Conservation (phyloP, 352 stramenopile genomes). For the Phytopythium ostracodes region DNA sequence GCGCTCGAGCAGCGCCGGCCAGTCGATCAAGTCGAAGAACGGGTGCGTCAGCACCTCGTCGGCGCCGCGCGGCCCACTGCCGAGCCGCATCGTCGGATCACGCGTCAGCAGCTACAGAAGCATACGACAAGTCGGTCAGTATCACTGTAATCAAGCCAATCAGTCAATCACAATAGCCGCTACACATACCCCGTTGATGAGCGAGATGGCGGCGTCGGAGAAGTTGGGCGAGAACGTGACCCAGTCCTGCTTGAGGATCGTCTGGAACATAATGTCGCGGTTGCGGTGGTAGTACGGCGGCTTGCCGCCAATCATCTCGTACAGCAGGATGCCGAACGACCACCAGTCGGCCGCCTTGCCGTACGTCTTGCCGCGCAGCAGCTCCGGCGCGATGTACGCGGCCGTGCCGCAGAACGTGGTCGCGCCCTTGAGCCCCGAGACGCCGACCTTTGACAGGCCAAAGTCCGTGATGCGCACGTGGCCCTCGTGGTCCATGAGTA, state of each 20-base stretch:
- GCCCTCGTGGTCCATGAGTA: conserved; percentile 92
- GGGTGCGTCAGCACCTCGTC: conserved; percentile 90
- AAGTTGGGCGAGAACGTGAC: conserved; percentile 96
- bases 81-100: conserved; percentile 94
- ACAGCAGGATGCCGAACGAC: conserved; percentile 94
- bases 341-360: conserved; percentile 93
- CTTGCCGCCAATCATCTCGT: conserved; percentile 94
- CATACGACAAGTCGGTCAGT: conserved; percentile 11
- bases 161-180: conserved; percentile 3
- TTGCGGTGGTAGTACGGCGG: conserved; percentile 90
- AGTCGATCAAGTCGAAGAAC: conserved; percentile 92
- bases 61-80: conserved; percentile 86
- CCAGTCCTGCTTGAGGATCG: conserved; percentile 89
- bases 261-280: conserved; percentile 91
- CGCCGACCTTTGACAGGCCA: conserved; percentile 90
- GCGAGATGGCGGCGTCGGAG: conserved; percentile 77
- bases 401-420: conserved; percentile 93
- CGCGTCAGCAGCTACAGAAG: conserved; percentile 90
- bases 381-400: conserved; percentile 91
- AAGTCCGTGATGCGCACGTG: conserved; percentile 95
- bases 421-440: conserved; percentile 81
- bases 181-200: conserved; percentile 90
- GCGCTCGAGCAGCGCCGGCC: conserved; percentile 84
- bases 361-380: conserved; percentile 89
- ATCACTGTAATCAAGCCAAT: conserved; percentile 5